These are phyloP conservation scores for Gynostemma pentaphyllum DNA, from an alignment of 306 rosid species.

Conservation along the genomic window DNA sequence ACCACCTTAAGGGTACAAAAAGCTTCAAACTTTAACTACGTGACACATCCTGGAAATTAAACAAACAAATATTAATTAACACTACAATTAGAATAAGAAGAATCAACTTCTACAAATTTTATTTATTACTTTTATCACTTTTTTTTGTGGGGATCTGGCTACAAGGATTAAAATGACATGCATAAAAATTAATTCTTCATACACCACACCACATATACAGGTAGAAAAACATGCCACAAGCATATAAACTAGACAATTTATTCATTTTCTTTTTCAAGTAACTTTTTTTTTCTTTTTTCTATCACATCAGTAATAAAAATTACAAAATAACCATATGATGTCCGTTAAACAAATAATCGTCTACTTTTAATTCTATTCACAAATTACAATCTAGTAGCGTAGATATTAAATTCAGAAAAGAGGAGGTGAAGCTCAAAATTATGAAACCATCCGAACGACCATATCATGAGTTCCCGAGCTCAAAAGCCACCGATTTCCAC, in stretches of 20 bases:
- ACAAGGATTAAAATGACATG: neutral
- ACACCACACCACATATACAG: neutral
- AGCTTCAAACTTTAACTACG: too few relatives aligned
- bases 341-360: neutral
- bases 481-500: neutral
- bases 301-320: neutral
- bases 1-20: too few relatives aligned
- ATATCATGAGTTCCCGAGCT: conserved; percentile 2
- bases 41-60: too few relatives aligned
- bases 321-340: conserved; percentile 12
- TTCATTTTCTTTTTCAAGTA: neutral
- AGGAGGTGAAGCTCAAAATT: conserved; percentile 2
- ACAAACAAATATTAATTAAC: too few relatives aligned
- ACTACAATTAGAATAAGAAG: too few relatives aligned
- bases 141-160: neutral
- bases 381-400: neutral
- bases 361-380: conserved; percentile 20
- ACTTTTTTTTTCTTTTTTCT: neutral
- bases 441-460: conserved; percentile 5
- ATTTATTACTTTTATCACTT: too few relatives aligned
- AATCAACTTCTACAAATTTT: too few relatives aligned
- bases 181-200: too few relatives aligned
- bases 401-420: neutral
- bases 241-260: neutral
- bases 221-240: neutral